phyloP scores from a whole-genome alignment of 1,284 basidiomycete genomes.

The Microbotryum violaceum region DNA sequence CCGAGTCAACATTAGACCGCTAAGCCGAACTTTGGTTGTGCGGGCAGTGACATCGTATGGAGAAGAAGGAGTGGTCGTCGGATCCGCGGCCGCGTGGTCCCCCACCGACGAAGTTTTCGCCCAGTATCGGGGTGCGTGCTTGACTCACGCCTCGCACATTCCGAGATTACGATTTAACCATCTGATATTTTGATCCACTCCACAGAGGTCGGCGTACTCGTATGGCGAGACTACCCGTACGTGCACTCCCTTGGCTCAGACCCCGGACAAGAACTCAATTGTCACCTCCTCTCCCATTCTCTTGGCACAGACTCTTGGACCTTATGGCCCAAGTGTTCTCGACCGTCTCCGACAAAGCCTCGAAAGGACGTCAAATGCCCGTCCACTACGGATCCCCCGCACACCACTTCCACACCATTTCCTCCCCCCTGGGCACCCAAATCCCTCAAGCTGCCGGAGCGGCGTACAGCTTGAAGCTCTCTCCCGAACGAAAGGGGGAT shows the following conservation, averaged over 20 bases:
- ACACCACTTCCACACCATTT: conserved; percentile 88
- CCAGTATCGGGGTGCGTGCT: conserved; percentile 50
- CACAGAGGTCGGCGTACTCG: conserved; percentile 72
- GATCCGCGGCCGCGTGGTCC: conserved; percentile 75
- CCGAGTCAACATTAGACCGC: too few relatives aligned
- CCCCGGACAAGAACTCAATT: too few relatives aligned
- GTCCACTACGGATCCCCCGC: conserved; percentile 72
- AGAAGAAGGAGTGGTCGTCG: conserved; percentile 63
- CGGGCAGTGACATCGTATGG: conserved; percentile 55
- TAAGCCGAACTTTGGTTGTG: too few relatives aligned
- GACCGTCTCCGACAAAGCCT: conserved; percentile 67
- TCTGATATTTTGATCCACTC: not conserved
- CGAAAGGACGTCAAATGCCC: conserved; percentile 50
- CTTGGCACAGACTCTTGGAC: conserved; percentile 41
- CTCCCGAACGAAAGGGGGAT: conserved; percentile 59
- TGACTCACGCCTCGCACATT: conserved; percentile 24
- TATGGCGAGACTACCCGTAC: conserved; percentile 69
- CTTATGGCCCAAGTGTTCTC: conserved; percentile 85
- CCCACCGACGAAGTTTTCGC: conserved; percentile 61
- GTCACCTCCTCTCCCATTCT: not conserved
- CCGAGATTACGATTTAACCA: too few relatives aligned
- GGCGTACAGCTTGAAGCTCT: conserved; percentile 76
- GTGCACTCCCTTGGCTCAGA: conserved; percentile 21
- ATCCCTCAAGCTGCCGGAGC: conserved; percentile 85
- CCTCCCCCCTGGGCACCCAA: conserved; percentile 87